These are phyloP conservation scores for Bathelium albidoporum DNA, from an alignment of 495 filamentous ascomycete genomes.

Conservation along the genomic window DNA sequence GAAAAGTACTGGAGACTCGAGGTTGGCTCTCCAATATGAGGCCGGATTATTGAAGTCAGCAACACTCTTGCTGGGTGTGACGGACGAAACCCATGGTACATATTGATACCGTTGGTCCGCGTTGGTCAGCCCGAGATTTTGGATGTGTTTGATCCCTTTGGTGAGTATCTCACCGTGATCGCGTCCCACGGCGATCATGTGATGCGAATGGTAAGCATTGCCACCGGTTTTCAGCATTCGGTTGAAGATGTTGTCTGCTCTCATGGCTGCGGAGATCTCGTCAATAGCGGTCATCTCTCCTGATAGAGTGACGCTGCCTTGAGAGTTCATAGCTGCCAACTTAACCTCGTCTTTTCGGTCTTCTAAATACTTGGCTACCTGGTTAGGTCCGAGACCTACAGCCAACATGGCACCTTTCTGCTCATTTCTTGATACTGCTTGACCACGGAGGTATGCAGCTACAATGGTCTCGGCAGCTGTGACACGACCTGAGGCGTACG, in stretches of 20 bases:
- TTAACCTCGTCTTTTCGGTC: not conserved
- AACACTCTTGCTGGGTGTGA: not conserved
- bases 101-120: not conserved
- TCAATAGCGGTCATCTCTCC: constrained; percentile 20
- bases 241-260: not conserved
- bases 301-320: constrained; percentile 24
- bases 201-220: constrained; percentile 42
- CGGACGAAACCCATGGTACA: not conserved
- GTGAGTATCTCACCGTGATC: not conserved
- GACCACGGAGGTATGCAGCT: constrained; percentile 34
- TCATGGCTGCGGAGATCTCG: not conserved
- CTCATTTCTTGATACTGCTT: not conserved
- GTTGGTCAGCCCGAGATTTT: not conserved
- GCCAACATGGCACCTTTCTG: constrained; percentile 21
- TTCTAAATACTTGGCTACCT: not conserved
- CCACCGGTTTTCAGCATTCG: not conserved
- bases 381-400: constrained; percentile 5
- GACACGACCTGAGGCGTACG: constrained; percentile 46
- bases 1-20: constrained; percentile 3
- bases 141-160: not conserved
- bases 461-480: constrained; percentile 36
- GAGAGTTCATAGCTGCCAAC: constrained; percentile 30
- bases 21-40: constrained; percentile 18
- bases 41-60: not conserved
- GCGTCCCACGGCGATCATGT: constrained; percentile 37